Evolutionary conservation across 2,329 filamentous ascomycete genomes (phyloP).

Genomic region (Cladobotryum protrusum): DNA sequence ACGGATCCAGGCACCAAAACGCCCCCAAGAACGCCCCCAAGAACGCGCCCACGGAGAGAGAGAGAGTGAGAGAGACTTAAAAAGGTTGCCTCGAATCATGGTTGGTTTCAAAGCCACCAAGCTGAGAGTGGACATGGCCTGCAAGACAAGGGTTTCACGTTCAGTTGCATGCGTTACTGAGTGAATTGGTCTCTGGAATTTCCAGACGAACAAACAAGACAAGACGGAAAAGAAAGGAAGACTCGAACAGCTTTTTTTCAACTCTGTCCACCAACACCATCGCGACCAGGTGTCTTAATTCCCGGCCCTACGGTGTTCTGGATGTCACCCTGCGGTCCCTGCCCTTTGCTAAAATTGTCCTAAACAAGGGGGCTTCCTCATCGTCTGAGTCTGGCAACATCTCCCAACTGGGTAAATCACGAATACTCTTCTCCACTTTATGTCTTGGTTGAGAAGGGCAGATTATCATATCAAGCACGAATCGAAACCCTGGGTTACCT

Average conservation of each 20-base stretch:
- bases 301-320: neutral
- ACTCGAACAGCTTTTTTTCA: too few species aligned
- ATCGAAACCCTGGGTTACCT: neutral
- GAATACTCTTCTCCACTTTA: too few species aligned
- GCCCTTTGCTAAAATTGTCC: neutral
- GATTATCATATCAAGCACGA: constrained; percentile 10
- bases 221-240: too few species aligned
- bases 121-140: neutral
- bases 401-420: constrained; percentile 10
- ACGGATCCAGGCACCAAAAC: too few species aligned
- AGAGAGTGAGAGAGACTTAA: too few species aligned
- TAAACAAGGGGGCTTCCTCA: neutral
- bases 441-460: constrained; percentile 11
- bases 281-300: too few species aligned
- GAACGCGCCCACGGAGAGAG: too few species aligned
- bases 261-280: too few species aligned
- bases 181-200: too few species aligned
- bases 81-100: neutral
- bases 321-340: neutral
- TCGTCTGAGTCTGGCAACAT: neutral
- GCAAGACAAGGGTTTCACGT: too few species aligned
- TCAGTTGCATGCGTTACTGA: too few species aligned
- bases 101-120: neutral
- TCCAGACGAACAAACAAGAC: too few species aligned
- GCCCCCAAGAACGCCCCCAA: neutral